phyloP scores from a whole-genome alignment of 257 asterid species.

The Scutellaria baicalensis region DNA sequence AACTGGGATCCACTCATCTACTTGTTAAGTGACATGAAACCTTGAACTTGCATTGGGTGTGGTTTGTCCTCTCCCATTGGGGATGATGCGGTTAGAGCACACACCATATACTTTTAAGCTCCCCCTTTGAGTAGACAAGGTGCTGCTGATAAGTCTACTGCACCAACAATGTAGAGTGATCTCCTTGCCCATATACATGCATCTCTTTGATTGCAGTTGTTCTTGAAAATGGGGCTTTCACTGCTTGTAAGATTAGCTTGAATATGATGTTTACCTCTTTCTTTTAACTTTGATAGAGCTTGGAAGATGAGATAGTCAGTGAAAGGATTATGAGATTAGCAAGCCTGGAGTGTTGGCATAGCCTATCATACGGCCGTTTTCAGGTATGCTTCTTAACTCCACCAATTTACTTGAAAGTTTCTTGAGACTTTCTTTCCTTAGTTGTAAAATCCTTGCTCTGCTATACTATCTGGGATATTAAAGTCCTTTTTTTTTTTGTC shows the following conservation, averaged over 20 bases:
- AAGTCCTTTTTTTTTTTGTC: slow-evolving; percentile 3
- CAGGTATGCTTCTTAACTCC: slow-evolving; percentile 43
- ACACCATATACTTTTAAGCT: not conserved
- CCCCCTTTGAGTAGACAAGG: not conserved
- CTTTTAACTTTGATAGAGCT: slow-evolving; percentile 48
- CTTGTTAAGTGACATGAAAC: not conserved
- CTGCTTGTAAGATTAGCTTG: slow-evolving; percentile 1
- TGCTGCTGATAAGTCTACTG: not conserved
- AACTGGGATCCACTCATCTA: not conserved
- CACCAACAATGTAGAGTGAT: not conserved
- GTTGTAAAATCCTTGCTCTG: not conserved
- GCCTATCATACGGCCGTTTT: slow-evolving; percentile 89
- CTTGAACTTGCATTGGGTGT: not conserved
- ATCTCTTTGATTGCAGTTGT: slow-evolving; percentile 4
- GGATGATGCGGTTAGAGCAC: not conserved
- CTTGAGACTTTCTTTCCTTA: not conserved
- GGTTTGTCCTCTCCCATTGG: not conserved
- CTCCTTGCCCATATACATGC: not conserved
- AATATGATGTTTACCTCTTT: slow-evolving; percentile 11
- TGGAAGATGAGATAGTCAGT: slow-evolving; percentile 93
- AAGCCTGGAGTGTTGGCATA: slow-evolving; percentile 90
- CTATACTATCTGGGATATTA: not conserved
- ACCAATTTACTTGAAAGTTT: not conserved
- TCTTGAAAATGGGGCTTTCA: not conserved
- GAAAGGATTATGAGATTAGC: slow-evolving; percentile 84